phyloP scores from a whole-genome alignment of 176 grass and related monocot genomes.

The Zea mays region DNA sequence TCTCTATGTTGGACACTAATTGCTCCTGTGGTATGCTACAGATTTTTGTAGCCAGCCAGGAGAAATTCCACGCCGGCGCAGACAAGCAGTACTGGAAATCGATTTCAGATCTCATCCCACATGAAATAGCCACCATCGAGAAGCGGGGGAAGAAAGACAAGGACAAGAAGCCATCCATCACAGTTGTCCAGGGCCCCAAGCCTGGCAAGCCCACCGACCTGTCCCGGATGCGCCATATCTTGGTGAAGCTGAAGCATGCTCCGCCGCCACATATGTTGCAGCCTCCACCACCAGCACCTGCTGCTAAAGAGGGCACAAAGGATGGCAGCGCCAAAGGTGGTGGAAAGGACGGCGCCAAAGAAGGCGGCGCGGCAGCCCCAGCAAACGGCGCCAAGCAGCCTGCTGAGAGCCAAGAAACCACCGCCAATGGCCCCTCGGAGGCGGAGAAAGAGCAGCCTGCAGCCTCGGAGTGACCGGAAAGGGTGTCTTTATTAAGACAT shows the following conservation, averaged over 20 bases:
- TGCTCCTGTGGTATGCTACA: slow-evolving; percentile 16
- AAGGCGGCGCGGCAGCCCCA: slow-evolving; percentile 18
- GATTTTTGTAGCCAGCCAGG: slow-evolving; percentile 66
- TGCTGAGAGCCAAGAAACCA: slow-evolving; percentile 37
- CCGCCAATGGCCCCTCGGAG: slow-evolving; percentile 7
- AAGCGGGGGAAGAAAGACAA: slow-evolving; percentile 86
- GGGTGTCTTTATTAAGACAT: slow-evolving; percentile 36
- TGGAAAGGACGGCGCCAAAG: slow-evolving; percentile 29
- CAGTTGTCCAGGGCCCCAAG: slow-evolving; percentile 78
- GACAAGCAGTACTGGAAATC: slow-evolving; percentile 95
- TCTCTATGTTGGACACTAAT: neutral
- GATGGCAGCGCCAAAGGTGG: slow-evolving; percentile 31
- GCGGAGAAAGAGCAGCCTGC: slow-evolving; percentile 44
- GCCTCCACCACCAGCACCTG: slow-evolving; percentile 52
- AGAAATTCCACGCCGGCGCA: slow-evolving; percentile 77
- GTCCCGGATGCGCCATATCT: slow-evolving; percentile 79
- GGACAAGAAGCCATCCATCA: slow-evolving; percentile 83
- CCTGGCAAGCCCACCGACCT: slow-evolving; percentile 93
- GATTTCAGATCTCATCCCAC: slow-evolving; percentile 86
- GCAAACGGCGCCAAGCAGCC: slow-evolving; percentile 46
- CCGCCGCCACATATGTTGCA: slow-evolving; percentile 74
- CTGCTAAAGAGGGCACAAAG: slow-evolving; percentile 49
- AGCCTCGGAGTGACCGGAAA: slow-evolving; percentile 37
- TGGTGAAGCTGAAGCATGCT: slow-evolving; percentile 83
- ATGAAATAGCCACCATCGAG: slow-evolving; percentile 81